Evolutionary conservation across 2,329 filamentous ascomycete genomes (phyloP).

Genomic region (Paracoccidioides lutzii): DNA sequence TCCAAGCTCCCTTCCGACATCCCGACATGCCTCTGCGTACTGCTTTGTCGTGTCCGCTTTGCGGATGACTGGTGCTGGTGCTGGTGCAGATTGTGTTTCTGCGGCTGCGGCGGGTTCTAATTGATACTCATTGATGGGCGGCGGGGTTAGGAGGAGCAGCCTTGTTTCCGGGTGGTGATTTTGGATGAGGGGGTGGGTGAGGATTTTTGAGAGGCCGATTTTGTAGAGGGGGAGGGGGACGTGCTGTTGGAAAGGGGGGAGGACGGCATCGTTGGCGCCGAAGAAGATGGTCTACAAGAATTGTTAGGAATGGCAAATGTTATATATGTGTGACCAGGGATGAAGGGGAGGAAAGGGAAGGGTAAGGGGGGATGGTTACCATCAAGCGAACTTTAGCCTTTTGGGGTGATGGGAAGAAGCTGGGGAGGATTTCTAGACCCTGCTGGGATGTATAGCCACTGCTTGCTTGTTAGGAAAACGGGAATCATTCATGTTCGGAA

Average conservation of each 20-base stretch:
- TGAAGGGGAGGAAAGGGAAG: no score
- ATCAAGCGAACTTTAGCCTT: conserved; percentile 35
- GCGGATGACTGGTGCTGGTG: conserved; percentile 27
- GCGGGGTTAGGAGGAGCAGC: conserved; percentile 63
- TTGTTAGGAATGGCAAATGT: no score
- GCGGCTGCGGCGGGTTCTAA: conserved; percentile 34
- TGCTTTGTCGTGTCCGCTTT: conserved; percentile 49
- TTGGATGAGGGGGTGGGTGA: conserved; percentile 55
- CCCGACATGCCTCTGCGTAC: conserved; percentile 54
- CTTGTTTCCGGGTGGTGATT: conserved; percentile 53
- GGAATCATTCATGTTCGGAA: no score
- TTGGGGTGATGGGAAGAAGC: conserved; percentile 56
- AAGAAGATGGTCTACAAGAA: conserved; percentile 58
- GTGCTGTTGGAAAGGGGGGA: conserved; percentile 58
- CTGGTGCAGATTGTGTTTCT: conserved; percentile 25
- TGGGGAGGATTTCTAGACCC: conserved; percentile 53
- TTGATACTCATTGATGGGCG: conserved; percentile 68
- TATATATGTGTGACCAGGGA: not conserved
- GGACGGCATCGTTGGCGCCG: conserved; percentile 78
- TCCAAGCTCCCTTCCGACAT: conserved; percentile 43
- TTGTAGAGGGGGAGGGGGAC: conserved; percentile 65
- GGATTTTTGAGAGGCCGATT: conserved; percentile 56
- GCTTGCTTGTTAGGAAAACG: not conserved
- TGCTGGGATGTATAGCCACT: conserved; percentile 73
- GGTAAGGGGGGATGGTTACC: conserved; percentile 22